Conservation (phyloP, 768 basidiomycete species). For the Sporobolomyces pararoseus region DNA sequence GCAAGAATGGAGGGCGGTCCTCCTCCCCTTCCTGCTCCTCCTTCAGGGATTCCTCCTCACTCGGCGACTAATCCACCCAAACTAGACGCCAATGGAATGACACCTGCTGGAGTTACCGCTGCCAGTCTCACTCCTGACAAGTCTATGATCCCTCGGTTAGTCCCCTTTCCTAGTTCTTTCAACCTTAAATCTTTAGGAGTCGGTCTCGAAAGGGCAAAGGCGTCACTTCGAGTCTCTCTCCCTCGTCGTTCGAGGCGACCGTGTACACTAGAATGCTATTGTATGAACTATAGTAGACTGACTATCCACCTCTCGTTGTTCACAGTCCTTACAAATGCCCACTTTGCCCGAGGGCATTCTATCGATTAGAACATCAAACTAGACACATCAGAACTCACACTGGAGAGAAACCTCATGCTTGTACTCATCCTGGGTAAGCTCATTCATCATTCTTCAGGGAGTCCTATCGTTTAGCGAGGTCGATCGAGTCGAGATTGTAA, state of each 20-base stretch:
- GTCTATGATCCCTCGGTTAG: constrained; percentile 56
- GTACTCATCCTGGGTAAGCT: constrained; percentile 65
- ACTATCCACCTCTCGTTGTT: not conserved
- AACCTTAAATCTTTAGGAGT: not conserved
- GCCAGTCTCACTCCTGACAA: constrained; percentile 53
- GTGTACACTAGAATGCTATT: too few relatives aligned
- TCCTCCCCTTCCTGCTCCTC: not conserved
- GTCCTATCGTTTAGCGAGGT: not conserved
- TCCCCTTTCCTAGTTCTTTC: not conserved
- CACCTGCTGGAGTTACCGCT: constrained; percentile 44
- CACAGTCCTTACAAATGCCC: constrained; percentile 87
- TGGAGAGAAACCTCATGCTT: constrained; percentile 93
- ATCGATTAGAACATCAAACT: constrained; percentile 92
- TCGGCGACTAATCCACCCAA: constrained; percentile 15
- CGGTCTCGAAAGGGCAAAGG: not conserved
- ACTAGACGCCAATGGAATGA: constrained; percentile 21
- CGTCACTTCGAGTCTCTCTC: not conserved
- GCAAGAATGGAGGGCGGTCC: constrained; percentile 2
- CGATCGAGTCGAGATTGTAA: not conserved
- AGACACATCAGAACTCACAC: constrained; percentile 98
- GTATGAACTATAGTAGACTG: not conserved
- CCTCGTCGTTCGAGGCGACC: not conserved
- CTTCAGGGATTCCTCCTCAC: constrained; percentile 9
- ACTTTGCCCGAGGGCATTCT: constrained; percentile 91
- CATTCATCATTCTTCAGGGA: not conserved